Percentiles rank a stretch among this genome's conserved stretches.
phyloP scores from a whole-genome alignment of 2,329 filamentous ascomycete species.

The Monilinia aucupariae region DNA sequence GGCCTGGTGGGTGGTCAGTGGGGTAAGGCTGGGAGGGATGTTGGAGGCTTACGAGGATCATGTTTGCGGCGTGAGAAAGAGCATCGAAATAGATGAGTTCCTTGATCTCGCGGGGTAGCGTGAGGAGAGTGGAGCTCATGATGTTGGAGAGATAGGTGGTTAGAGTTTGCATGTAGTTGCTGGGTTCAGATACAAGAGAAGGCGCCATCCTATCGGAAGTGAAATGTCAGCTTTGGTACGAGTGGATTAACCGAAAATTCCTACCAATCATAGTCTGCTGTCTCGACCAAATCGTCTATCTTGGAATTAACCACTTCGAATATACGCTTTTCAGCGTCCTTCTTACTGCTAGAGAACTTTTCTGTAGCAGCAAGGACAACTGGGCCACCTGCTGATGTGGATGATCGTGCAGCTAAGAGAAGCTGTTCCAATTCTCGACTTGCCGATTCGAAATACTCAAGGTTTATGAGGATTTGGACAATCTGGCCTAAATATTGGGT shows the following conservation, averaged over 20 bases:
- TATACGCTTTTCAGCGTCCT: constrained; percentile 93
- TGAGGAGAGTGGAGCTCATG: constrained; percentile 90
- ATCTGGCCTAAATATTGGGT: constrained; percentile 97
- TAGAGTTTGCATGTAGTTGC: constrained; percentile 91
- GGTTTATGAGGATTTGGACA: constrained; percentile 94
- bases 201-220: constrained; percentile 46
- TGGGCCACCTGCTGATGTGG: constrained; percentile 72
- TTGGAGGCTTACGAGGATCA: constrained; percentile 60
- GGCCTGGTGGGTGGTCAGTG: constrained; percentile 19
- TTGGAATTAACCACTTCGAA: constrained; percentile 98
- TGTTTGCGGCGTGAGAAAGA: constrained; percentile 80
- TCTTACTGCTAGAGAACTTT: constrained; percentile 83
- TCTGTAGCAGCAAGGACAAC: constrained; percentile 78
- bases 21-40: not conserved
- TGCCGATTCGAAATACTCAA: constrained; percentile 93
- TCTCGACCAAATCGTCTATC: constrained; percentile 95
- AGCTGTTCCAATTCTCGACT: constrained; percentile 85
- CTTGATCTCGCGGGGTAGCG: constrained; percentile 92
- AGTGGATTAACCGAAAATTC: constrained; percentile 19
- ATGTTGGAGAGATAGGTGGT: constrained; percentile 92
- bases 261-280: constrained; percentile 92
- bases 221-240: constrained; percentile 15
- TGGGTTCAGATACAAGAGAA: constrained; percentile 64
- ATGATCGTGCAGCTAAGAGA: constrained; percentile 77
- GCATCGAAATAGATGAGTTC: constrained; percentile 98